Evolutionary conservation across 2,329 filamentous ascomycete species (phyloP).

Genomic region (Penicillium sp.): DNA sequence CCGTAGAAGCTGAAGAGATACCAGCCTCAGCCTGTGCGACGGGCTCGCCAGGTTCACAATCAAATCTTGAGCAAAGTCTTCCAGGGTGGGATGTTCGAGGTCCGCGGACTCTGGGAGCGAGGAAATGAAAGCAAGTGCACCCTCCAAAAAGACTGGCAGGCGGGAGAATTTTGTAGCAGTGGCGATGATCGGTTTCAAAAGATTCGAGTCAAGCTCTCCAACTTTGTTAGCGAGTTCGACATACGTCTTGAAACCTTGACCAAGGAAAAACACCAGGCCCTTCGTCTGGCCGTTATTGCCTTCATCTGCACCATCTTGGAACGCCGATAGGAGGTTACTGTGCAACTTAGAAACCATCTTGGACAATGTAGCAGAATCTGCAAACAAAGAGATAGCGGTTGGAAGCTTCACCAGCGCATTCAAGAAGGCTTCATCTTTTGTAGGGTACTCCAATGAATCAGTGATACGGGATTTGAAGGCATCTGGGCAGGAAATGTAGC

Average conservation of each 20-base stretch:
- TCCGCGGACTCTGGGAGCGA: conserved; percentile 27
- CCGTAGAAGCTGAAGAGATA: conserved; percentile 70
- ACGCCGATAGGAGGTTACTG: conserved; percentile 64
- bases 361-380: conserved; percentile 64
- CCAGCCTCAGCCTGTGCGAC: conserved; percentile 71
- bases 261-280: conserved; percentile 60
- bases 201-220: conserved; percentile 57
- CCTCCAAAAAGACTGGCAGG: conserved; percentile 65
- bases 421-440: conserved; percentile 65
- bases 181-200: conserved; percentile 66
- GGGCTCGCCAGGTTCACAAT: conserved; percentile 72
- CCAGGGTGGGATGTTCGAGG: conserved; percentile 57
- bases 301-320: conserved; percentile 61
- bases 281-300: conserved; percentile 51
- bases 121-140: conserved; percentile 54
- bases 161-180: conserved; percentile 67
- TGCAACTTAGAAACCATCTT: conserved; percentile 66
- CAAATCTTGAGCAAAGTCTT: conserved; percentile 63
- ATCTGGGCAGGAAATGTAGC: conserved; percentile 42
- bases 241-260: conserved; percentile 72
- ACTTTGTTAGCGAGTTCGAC: conserved; percentile 63
- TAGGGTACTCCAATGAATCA: conserved; percentile 60
- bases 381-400: conserved; percentile 56
- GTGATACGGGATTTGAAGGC: conserved; percentile 71
- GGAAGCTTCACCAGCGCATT: conserved; percentile 66